These are phyloP conservation scores for Trifolium dubium DNA, from an alignment of 306 rosid species.

Conservation along the genomic window DNA sequence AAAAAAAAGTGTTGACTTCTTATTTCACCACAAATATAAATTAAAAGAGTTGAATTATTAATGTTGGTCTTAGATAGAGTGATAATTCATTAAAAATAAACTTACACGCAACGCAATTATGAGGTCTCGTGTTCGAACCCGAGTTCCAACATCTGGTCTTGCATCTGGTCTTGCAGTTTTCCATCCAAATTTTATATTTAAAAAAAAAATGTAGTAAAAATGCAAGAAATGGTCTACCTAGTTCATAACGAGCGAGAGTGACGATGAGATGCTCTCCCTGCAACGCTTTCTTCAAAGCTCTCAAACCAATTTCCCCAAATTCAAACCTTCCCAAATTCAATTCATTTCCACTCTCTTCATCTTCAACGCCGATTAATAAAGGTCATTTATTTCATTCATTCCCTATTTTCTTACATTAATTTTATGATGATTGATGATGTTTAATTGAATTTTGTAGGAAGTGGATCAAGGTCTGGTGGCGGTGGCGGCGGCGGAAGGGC, in stretches of 20 bases:
- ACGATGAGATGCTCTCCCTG: conserved; percentile 58
- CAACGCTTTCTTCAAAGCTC: conserved; percentile 50
- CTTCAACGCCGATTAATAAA: conserved; percentile 32
- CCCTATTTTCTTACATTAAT: background rate
- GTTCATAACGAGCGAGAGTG: conserved; percentile 1
- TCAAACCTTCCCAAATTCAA: conserved; percentile 4
- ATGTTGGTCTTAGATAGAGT: too few relatives aligned
- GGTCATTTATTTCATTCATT: conserved; percentile 38
- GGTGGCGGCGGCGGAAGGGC: conserved; percentile 35
- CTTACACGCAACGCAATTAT: too few relatives aligned
- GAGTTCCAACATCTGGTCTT: too few relatives aligned
- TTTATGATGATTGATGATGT: background rate
- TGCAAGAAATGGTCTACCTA: background rate
- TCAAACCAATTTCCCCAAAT: conserved; percentile 50
- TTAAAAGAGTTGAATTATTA: too few relatives aligned
- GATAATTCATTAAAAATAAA: too few relatives aligned
- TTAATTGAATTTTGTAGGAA: conserved; percentile 17
- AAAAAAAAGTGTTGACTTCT: too few relatives aligned
- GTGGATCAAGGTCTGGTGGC: conserved; percentile 31
- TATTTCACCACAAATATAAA: too few relatives aligned
- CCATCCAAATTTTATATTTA: too few relatives aligned
- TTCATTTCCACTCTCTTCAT: conserved; percentile 49
- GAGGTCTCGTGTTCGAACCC: too few relatives aligned
- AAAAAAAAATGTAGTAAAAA: too few relatives aligned
- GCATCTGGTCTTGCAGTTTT: too few relatives aligned